Conservation (phyloP, 306 rosid genomes). For the Trifolium repens region DNA sequence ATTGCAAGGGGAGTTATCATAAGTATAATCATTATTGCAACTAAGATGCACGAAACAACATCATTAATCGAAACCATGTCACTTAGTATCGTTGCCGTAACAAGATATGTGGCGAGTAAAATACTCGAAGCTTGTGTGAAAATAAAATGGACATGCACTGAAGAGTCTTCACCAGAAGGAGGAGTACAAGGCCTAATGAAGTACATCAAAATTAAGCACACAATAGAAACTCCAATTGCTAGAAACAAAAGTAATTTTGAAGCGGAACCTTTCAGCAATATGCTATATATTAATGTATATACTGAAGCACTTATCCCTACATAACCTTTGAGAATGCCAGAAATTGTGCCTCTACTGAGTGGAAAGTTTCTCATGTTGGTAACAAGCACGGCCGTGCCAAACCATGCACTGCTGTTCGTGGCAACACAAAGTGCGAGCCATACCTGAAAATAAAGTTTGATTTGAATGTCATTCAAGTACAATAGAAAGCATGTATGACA, state of each 20-base stretch:
- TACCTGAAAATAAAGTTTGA: constrained; percentile 52
- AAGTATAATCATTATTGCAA: constrained; percentile 69
- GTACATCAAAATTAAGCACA: constrained; percentile 74
- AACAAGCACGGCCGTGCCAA: constrained; percentile 77
- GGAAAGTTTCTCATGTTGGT: constrained; percentile 98
- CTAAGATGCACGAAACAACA: constrained; percentile 56
- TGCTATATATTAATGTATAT: constrained; percentile 69
- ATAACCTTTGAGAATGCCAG: constrained; percentile 91
- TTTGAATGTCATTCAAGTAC: constrained; percentile 31
- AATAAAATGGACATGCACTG: constrained; percentile 70
- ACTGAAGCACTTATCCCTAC: constrained; percentile 81
- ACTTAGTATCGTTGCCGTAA: constrained; percentile 50
- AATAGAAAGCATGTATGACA: constrained; percentile 21
- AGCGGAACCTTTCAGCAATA: constrained; percentile 59
- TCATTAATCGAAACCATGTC: constrained; percentile 53
- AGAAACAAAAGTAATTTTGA: constrained; percentile 65
- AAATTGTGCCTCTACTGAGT: constrained; percentile 77
- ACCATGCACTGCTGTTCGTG: constrained; percentile 74
- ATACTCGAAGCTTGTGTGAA: constrained; percentile 74
- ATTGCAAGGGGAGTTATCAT: constrained; percentile 71
- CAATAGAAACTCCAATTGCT: constrained; percentile 60
- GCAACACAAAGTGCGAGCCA: constrained; percentile 73
- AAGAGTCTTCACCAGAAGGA: constrained; percentile 84
- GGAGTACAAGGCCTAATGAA: constrained; percentile 78
- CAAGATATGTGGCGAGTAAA: constrained; percentile 69